A percentile compares a stretch with the other conserved stretches of the same genome.
phyloP scores from a whole-genome alignment of 352 stramenopile genomes.

The Phytophthora cactorum region DNA sequence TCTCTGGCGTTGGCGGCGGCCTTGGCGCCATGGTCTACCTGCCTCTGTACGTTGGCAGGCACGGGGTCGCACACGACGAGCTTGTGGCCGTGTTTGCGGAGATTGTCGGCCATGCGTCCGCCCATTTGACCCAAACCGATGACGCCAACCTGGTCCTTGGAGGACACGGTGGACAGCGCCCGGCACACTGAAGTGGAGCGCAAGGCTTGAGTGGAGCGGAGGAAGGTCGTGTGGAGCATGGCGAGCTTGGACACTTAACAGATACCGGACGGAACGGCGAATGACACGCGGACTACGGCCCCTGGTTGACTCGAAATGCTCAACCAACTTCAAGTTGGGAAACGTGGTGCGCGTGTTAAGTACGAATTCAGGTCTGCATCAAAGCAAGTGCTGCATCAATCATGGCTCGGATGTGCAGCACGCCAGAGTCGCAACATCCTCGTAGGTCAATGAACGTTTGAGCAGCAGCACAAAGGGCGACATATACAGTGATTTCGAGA shows the following conservation, averaged over 20 bases:
- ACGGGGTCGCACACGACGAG: slow-evolving; percentile 85
- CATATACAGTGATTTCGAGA: too few relatives aligned
- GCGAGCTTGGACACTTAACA: slow-evolving; percentile 2
- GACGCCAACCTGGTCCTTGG: slow-evolving; percentile 78
- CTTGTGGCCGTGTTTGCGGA: slow-evolving; percentile 80
- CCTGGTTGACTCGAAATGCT: neutral
- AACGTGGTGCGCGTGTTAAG: slow-evolving; percentile 20
- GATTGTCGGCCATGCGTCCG: slow-evolving; percentile 92
- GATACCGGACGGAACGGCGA: slow-evolving; percentile 19
- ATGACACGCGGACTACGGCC: slow-evolving; percentile 9
- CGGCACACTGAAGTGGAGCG: neutral
- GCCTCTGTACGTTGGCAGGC: slow-evolving; percentile 49
- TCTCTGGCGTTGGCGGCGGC: slow-evolving; percentile 66
- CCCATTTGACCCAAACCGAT: slow-evolving; percentile 96
- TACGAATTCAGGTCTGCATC: slow-evolving; percentile 24
- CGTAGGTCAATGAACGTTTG: neutral
- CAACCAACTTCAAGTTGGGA: slow-evolving; percentile 38
- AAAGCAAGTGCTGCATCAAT: slow-evolving; percentile 18
- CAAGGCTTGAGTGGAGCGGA: slow-evolving; percentile 11
- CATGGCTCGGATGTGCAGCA: neutral
- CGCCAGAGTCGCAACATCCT: neutral
- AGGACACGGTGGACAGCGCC: slow-evolving; percentile 13
- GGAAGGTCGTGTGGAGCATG: slow-evolving; percentile 19
- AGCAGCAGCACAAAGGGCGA: too few relatives aligned
- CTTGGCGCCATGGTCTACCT: slow-evolving; percentile 59